Evolutionary conservation across 305 asterid species (phyloP), one percentile per base, ranked within the genome.

Genomic region (Caryopteris hybrid): DNA sequence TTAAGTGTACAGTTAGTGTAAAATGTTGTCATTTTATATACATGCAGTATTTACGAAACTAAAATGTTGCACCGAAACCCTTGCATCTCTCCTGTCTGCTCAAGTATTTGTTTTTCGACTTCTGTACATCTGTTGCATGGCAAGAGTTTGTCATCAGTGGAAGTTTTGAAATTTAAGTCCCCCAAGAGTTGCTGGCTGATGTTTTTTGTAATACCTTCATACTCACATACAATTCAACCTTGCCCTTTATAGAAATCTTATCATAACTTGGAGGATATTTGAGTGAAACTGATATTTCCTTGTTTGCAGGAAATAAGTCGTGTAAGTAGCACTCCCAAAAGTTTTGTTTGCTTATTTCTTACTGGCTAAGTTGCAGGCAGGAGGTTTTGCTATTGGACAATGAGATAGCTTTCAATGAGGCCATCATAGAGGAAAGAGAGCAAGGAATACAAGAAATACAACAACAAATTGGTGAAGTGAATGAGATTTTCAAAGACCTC

Each of bases 381-480:
- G 96, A 93, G 76, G 85, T 93, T 60, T 63, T 92, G 73, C 72
- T 90, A 45, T 78, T 90, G 85, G 97, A 93, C 81, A 90, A 90
- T 79, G 97, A 93, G 73, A 90, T 92, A 70, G 79, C 92, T 66
- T 92, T 92, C 79, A 90, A 92, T 31, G 95, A 84, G 76, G 97
- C 97, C 68, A 86, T 90, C 58, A 84, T 90, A 42, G 96, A 92
- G 72, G 98, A 92, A 83, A 83, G 99, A 53, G 97, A 90, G 8
- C 99, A 83, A 59, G 97, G 99, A 8, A 88, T 92, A 73, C 86
- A 92, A 73, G 98, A 92, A 79, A 88, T 93, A 76, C 94, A 90
- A 39, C 92, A 88, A 41, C 96, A 93, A 79, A 93, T 92, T 61
- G 96, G 97, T 60, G 96, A 93, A 91, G 97, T 93, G 55, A 93